Percentiles rank a stretch among this genome's conserved stretches.
Evolutionary conservation across 208 protist genomes (phyloP).

Genomic region (Leishmania martiniquensis): DNA sequence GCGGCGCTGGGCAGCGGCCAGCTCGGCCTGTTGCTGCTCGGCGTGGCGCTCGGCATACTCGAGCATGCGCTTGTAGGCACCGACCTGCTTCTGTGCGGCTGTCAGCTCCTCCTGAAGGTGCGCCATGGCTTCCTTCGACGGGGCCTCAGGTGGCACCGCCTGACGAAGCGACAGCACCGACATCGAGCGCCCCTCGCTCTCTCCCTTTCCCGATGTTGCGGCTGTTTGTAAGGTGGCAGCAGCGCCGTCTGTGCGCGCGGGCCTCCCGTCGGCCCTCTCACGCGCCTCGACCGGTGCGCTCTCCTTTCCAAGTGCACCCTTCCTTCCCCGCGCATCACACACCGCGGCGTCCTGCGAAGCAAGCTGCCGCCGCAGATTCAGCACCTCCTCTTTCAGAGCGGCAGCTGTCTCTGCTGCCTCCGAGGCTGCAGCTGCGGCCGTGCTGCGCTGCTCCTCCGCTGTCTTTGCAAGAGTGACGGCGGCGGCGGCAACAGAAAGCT

Average conservation of each 20-base stretch:
- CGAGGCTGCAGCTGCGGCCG: not conserved
- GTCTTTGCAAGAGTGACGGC: conserved; percentile 6
- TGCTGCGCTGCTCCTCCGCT: not conserved
- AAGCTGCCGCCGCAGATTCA: not conserved
- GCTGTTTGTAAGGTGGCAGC: not conserved
- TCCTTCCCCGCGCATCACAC: not conserved
- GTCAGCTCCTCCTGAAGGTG: conserved; percentile 20
- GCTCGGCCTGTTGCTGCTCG: conserved; percentile 22
- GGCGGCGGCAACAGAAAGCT: not conserved
- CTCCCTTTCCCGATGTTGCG: not conserved
- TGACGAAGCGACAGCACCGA: conserved; percentile 2
- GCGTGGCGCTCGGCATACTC: conserved; percentile 16
- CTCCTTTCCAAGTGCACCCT: not conserved
- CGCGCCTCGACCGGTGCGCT: not conserved
- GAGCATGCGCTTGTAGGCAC: conserved; percentile 17
- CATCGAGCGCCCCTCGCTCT: not conserved
- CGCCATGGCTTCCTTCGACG: conserved; percentile 3
- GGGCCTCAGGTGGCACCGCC: conserved; percentile 9
- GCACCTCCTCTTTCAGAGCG: not conserved
- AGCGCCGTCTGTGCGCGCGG: not conserved
- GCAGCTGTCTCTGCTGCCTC: not conserved
- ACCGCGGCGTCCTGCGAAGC: not conserved
- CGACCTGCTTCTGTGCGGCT: conserved; percentile 8
- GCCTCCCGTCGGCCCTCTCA: not conserved
- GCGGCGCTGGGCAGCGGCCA: not conserved